Evolutionary conservation across 2,329 filamentous ascomycete species (phyloP), one percentile per base, ranked within the genome.

Genomic region (Aspergillus viridinutans): DNA sequence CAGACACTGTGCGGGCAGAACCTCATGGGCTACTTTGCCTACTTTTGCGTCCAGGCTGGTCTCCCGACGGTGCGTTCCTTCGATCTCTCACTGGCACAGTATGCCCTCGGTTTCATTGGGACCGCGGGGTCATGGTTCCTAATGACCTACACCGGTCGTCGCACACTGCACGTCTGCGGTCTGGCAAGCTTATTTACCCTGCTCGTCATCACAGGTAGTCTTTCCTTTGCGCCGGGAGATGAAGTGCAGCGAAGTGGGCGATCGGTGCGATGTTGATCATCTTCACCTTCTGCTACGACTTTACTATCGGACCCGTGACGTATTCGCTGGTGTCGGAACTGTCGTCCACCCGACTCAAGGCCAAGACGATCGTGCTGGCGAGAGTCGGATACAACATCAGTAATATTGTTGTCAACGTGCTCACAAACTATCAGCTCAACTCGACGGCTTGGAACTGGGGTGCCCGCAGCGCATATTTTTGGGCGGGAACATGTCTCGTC

Each of bases 1-100:
- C 85, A 87, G 65, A 84, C 84, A 4, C 71, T 86, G 1, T 81
- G 80, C 52, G 84, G 85, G 10, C 82, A 83, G 58, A 83, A 84
- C 28, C 78, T 87, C 56, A 82, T 84, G 47, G 81, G 81, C 50
- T 88, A 85, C 60, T 83, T 81, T 0, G 85, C 82, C 2, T 84
- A 84, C 63, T 83, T 85, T 61, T 66, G 71, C 54, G 73, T 80
- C 58, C 78, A 82, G 61, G 82, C 82, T 1, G 74, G 76, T 3
- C 64, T 78, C 3, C 50, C 42, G 51, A 57, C 63, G 5, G 53
- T 61, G 2, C 61, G 72, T 40, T 65, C 75, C 0, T 78, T 77
- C 61, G 68, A 69, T 40, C 59, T 79, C 26, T 69, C 71, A 3
- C 57, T 76, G 2, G 85, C 84, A 48, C 81, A 87, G 69, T 87